A percentile compares a stretch with the other conserved stretches of the same genome.
Conservation (phyloP, 257 asterid species). For the Ajuga chamaepitys region DNA sequence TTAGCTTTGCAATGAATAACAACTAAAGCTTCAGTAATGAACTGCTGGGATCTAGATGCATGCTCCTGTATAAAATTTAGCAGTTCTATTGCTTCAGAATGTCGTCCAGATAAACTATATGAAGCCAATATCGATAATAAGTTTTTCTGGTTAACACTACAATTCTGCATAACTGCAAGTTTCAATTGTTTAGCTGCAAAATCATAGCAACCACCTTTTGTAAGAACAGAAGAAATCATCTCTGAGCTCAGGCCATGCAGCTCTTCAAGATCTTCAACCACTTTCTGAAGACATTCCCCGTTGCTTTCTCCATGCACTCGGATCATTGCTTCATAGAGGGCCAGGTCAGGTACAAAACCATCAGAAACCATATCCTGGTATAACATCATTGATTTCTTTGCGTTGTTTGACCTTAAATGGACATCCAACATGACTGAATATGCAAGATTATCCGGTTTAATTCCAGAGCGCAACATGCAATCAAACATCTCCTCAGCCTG, state of each 20-base stretch:
- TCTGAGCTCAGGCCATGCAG: constrained; percentile 54
- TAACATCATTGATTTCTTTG: constrained; percentile 49
- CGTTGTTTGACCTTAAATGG: constrained; percentile 58
- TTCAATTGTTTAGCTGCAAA: constrained; percentile 68
- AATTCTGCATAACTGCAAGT: constrained; percentile 50
- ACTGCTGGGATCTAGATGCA: constrained; percentile 43
- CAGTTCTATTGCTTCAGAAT: constrained; percentile 66
- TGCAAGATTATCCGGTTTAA: constrained; percentile 78
- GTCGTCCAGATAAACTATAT: constrained; percentile 77
- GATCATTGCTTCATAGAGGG: constrained; percentile 52
- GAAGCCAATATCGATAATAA: constrained; percentile 68
- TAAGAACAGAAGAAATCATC: constrained; percentile 57
- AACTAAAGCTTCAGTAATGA: constrained; percentile 62
- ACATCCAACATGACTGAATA: constrained; percentile 79
- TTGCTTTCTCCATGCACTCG: constrained; percentile 47
- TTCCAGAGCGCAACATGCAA: constrained; percentile 82
- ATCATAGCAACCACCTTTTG: constrained; percentile 70
- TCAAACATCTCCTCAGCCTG: constrained; percentile 69
- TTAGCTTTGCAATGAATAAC: constrained; percentile 75
- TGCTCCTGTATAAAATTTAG: constrained; percentile 56
- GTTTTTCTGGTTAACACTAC: constrained; percentile 40
- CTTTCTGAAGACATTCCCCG: constrained; percentile 37
- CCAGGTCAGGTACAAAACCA: constrained; percentile 64
- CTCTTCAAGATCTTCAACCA: constrained; percentile 64
- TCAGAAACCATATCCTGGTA: constrained; percentile 63